phyloP scores from a whole-genome alignment of 805 yeast species.

The Spencermartinsiella europaea region DNA sequence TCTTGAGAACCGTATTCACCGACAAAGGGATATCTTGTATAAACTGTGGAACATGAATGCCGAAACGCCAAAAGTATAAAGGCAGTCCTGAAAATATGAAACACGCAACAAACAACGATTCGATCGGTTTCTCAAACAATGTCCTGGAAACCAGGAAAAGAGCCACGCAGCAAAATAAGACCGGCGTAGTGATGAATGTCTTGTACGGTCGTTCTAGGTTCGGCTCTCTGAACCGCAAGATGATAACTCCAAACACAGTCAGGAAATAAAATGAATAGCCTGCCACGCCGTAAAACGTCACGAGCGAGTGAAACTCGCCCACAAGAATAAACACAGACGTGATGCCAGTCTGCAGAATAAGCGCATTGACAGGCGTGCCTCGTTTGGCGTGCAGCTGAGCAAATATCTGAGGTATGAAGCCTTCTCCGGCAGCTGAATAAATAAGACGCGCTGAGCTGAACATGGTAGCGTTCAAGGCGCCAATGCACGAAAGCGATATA shows the following conservation, averaged over 20 bases:
- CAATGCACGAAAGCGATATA: slow-evolving; percentile 37
- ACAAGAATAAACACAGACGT: slow-evolving; percentile 30
- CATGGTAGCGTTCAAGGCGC: slow-evolving; percentile 37
- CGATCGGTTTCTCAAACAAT: slow-evolving; percentile 31
- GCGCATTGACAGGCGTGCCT: slow-evolving; percentile 33
- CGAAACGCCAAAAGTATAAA: slow-evolving; percentile 21
- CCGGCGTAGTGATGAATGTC: slow-evolving; percentile 34
- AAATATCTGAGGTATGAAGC: slow-evolving; percentile 30
- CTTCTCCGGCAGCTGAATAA: slow-evolving; percentile 34
- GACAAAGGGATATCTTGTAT: background rate
- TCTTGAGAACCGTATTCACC: background rate
- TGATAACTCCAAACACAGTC: slow-evolving; percentile 35
- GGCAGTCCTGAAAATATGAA: slow-evolving; percentile 32
- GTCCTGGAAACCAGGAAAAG: slow-evolving; percentile 32
- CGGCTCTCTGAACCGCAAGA: slow-evolving; percentile 33
- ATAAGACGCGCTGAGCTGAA: slow-evolving; percentile 34
- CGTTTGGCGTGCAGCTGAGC: slow-evolving; percentile 20
- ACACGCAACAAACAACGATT: slow-evolving; percentile 25
- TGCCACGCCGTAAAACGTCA: slow-evolving; percentile 36
- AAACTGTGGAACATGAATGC: background rate
- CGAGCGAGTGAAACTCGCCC: slow-evolving; percentile 35
- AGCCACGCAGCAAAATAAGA: slow-evolving; percentile 35
- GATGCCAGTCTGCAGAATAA: slow-evolving; percentile 29
- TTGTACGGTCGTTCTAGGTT: slow-evolving; percentile 34
- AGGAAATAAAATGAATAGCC: slow-evolving; percentile 31